These are phyloP conservation scores for Mucuna pruriens DNA, from an alignment of 306 rosid genomes.

Conservation along the genomic window DNA sequence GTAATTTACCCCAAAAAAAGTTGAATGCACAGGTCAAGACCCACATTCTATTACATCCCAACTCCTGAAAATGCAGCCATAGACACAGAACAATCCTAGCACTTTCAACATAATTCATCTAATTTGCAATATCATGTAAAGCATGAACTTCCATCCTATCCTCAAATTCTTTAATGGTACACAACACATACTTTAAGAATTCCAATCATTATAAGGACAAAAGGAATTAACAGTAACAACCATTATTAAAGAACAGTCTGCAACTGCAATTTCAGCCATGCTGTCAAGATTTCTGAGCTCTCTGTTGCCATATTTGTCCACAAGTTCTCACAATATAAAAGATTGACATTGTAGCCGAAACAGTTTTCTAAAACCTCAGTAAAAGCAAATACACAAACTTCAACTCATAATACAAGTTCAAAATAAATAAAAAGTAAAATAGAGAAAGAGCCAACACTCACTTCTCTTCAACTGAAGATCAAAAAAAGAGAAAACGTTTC, in stretches of 20 bases:
- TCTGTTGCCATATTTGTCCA: background rate
- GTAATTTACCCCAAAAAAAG: background rate
- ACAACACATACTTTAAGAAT: background rate
- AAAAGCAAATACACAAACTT: background rate
- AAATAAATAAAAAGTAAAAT: background rate
- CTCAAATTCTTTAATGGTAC: background rate
- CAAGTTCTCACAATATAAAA: background rate
- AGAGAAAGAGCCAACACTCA: background rate
- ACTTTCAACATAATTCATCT: background rate
- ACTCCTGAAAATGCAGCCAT: background rate
- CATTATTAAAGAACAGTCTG: background rate
- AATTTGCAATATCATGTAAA: background rate
- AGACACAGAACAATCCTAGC: conserved; percentile 5
- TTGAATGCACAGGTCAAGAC: background rate
- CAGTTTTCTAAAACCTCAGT: background rate
- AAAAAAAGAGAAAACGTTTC: background rate
- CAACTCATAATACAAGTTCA: background rate
- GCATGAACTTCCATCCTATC: background rate
- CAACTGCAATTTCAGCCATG: background rate
- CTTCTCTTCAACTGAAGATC: background rate
- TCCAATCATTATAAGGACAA: background rate
- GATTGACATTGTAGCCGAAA: background rate
- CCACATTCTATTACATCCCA: background rate
- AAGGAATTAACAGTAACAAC: background rate
- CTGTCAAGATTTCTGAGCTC: background rate